Evolutionary conservation across 495 filamentous ascomycete genomes (phyloP), one percentile per base, ranked within the genome.

Genomic region (Aspergillus bertholletiae): DNA sequence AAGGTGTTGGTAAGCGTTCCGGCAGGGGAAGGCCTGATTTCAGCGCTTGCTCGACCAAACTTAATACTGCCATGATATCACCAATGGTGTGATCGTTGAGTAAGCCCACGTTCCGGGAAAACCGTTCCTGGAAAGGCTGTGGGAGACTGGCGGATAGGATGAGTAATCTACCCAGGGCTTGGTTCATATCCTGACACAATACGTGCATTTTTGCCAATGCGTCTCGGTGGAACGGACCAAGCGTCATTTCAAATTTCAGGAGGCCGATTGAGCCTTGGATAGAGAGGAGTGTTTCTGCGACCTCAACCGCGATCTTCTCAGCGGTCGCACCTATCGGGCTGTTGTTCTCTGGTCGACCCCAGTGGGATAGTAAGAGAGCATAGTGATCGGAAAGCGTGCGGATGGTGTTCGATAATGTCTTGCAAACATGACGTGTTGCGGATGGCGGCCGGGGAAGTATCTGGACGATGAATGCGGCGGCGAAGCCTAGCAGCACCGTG

Each of bases 381-480:
- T 76, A 76, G 44, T 73, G 71, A 47, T 76, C 73, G 0, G 70
- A 69, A 7, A 74, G 45, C 0, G 65, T 60, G 21, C 69, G 63
- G 5, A 77, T 57, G 15, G 55, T 48, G 18, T 71, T 68, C 1
- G 74, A 73, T 7, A 77, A 57, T 0, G 70, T 64, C 18, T 69
- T 69, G 59, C 71, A 65, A 51, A 71, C 50, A 43, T 77, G 74
- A 7, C 64, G 63, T 8, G 70, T 60, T 3, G 71, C 73, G 5
- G 72, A 74, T 5, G 71, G 70, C 15, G 74, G 74, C 7, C 70
- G 64, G 12, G 74, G 74, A 52, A 77, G 64, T 6, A 76, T 30
- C 37, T 73, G 71, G 0, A 76, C 66, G 26, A 76, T 59, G 7
- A 68, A 46, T 0, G 74, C 67, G 0, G 68, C 73, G 12, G 57